Base-by-base conservation (phyloP, 169 alveolate species). In the Cryptosporidium tyzzeri region DNA sequence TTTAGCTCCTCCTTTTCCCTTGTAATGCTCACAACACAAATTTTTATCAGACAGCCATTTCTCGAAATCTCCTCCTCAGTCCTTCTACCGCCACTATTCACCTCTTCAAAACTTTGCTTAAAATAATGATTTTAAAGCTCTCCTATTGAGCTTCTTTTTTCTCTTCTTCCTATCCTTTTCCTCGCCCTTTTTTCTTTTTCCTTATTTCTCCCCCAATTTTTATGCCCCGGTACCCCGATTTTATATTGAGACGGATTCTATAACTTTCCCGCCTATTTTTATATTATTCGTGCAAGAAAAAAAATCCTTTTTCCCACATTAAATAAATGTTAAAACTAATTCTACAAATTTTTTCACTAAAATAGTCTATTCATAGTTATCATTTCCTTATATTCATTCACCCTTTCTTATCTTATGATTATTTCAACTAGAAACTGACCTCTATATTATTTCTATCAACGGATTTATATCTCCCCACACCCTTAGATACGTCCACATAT, bases 1-100 rank as follows among this genome's bases (percentile, higher is more conserved):
- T n/a, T 37, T 65, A 65, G 23, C 71, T 65, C 71, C 71, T 65
- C 71, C 71, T 65, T 65, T 55, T 65, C 71, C 71, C 71, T 65
- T 65, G 21, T 65, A 21, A 21, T 35, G 10, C 48, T 14, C 33
- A 14, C 71, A 33, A 33, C 50, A 31, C 50, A 33, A 37, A 31
- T 65, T 48, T 2, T 14, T 35, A 65, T 31, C 71, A 31, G 53
- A 26, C 71, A 65, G 23, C 31, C 71, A 65, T 65, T 37, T 65
- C 71, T 65, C 26, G 71, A 65, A 65, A n/a, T n/a, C 53, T 18
- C 50, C 71, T 37, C 53, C 44, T 29, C 16, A 33, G 33, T 37
- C 50, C 48, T 39, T 35, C 50, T 37, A 14, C 71, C 50, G 71
- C 53, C 71, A 65, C 71, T 29, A 55, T n/a, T 65, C 48, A 33